Evolutionary conservation across 2,329 filamentous ascomycete genomes (phyloP).

Genomic region (Aspergillus sp.): DNA sequence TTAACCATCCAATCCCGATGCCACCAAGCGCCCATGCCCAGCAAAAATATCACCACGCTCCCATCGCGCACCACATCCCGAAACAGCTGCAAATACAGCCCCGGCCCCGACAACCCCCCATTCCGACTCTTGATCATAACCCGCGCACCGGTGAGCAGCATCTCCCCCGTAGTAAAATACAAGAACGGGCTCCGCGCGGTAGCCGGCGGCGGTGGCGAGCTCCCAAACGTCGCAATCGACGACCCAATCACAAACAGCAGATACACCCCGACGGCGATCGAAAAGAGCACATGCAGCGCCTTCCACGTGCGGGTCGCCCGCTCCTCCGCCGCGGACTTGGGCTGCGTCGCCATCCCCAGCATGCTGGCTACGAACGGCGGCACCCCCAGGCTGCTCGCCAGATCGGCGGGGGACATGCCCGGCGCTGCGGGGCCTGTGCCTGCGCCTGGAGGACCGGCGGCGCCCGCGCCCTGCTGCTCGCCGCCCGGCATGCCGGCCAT

Average conservation of each 20-base stretch:
- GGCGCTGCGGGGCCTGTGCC: constrained; percentile 9
- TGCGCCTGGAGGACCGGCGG: constrained; percentile 21
- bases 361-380: constrained; percentile 40
- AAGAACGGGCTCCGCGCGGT: constrained; percentile 46
- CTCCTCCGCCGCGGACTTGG: constrained; percentile 36
- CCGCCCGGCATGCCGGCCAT: constrained; percentile 30
- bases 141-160: constrained; percentile 41
- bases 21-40: constrained; percentile 46
- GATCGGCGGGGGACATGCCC: constrained; percentile 23
- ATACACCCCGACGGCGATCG: constrained; percentile 57
- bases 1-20: constrained; percentile 28
- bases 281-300: constrained; percentile 58
- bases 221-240: constrained; percentile 39
- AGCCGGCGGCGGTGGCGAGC: constrained; percentile 42
- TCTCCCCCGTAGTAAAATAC: constrained; percentile 48
- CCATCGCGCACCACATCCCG: constrained; percentile 44
- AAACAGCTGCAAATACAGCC: constrained; percentile 37
- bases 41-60: constrained; percentile 44
- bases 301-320: constrained; percentile 50
- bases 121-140: constrained; percentile 27
- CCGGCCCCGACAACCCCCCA: constrained; percentile 25
- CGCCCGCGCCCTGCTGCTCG: constrained; percentile 18
- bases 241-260: constrained; percentile 38
- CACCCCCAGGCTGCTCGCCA: constrained; percentile 45
- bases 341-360: constrained; percentile 37